A percentile compares a stretch with the other conserved stretches of the same genome.
Conservation (phyloP, 2,329 filamentous ascomycete species). For the Aspergillus sp. region DNA sequence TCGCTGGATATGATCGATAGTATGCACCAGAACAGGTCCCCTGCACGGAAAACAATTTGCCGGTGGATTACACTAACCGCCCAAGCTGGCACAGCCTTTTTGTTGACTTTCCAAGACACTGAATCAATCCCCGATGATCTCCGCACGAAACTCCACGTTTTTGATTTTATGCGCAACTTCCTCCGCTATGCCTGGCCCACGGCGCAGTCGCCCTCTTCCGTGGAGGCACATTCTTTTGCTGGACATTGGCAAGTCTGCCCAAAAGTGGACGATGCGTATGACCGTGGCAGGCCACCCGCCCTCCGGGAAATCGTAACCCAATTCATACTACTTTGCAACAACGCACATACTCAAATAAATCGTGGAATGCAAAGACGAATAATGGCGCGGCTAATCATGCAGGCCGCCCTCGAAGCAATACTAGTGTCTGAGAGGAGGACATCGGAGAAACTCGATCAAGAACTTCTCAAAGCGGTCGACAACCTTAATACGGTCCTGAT, state of each 20-base stretch:
- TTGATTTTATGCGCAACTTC: slow-evolving; percentile 42
- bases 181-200: neutral
- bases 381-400: slow-evolving; percentile 49
- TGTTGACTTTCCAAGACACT: slow-evolving; percentile 42
- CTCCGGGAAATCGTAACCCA: slow-evolving; percentile 21
- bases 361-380: slow-evolving; percentile 43
- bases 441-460: slow-evolving; percentile 41
- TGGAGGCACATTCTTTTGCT: neutral
- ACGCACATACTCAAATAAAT: slow-evolving; percentile 25
- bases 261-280: neutral
- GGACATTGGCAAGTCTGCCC: neutral
- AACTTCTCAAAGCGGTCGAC: slow-evolving; percentile 46
- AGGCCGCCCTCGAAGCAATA: slow-evolving; percentile 52
- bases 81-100: slow-evolving; percentile 38
- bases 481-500: slow-evolving; percentile 36
- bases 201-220: slow-evolving; percentile 40
- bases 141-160: slow-evolving; percentile 48
- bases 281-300: neutral
- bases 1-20: slow-evolving; percentile 20
- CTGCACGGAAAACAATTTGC: neutral
- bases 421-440: slow-evolving; percentile 36
- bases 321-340: slow-evolving; percentile 50
- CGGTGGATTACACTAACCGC: neutral
- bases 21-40: slow-evolving; percentile 17
- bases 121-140: slow-evolving; percentile 41